Conservation (phyloP, 1,284 basidiomycete genomes). For the Tetrapyrgos nigripes region DNA sequence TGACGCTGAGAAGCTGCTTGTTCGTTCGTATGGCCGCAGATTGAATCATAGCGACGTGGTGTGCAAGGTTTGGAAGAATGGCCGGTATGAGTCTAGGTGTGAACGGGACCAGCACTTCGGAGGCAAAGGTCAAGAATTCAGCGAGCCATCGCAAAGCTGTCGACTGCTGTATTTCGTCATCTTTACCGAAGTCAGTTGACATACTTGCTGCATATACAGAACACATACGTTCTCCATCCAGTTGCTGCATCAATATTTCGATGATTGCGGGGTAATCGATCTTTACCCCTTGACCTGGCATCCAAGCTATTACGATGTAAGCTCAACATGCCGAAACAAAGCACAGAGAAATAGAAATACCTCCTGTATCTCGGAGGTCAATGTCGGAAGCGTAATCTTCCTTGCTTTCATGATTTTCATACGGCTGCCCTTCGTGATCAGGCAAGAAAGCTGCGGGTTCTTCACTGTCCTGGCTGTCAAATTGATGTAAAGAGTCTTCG, state of each 20-base stretch:
- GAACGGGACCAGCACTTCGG: slow-evolving; percentile 93
- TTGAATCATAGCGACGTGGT: slow-evolving; percentile 90
- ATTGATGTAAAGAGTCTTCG: slow-evolving; percentile 46
- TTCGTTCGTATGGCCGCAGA: slow-evolving; percentile 89
- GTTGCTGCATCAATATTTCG: slow-evolving; percentile 92
- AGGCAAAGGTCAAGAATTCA: slow-evolving; percentile 88
- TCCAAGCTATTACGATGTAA: slow-evolving; percentile 68
- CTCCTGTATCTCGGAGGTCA: slow-evolving; percentile 68
- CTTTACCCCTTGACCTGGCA: slow-evolving; percentile 91
- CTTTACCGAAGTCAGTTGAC: slow-evolving; percentile 43
- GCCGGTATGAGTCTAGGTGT: slow-evolving; percentile 92
- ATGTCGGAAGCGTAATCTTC: slow-evolving; percentile 56
- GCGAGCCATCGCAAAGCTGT: slow-evolving; percentile 92
- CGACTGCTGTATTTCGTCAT: slow-evolving; percentile 90
- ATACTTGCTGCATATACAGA: neutral
- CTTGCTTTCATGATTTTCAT: slow-evolving; percentile 48
- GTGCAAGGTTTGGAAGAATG: slow-evolving; percentile 93
- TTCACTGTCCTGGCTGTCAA: slow-evolving; percentile 49
- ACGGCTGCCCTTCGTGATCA: slow-evolving; percentile 56
- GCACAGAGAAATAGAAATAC: slow-evolving; percentile 43
- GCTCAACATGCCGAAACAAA: slow-evolving; percentile 14
- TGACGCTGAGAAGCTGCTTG: slow-evolving; percentile 83
- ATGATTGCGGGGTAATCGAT: slow-evolving; percentile 94
- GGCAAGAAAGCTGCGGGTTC: slow-evolving; percentile 59
- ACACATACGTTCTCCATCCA: slow-evolving; percentile 83